Evolutionary conservation across 441 rosid genomes (phyloP), one percentile per base, ranked within the genome.

Genomic region (Populus hybrid): DNA sequence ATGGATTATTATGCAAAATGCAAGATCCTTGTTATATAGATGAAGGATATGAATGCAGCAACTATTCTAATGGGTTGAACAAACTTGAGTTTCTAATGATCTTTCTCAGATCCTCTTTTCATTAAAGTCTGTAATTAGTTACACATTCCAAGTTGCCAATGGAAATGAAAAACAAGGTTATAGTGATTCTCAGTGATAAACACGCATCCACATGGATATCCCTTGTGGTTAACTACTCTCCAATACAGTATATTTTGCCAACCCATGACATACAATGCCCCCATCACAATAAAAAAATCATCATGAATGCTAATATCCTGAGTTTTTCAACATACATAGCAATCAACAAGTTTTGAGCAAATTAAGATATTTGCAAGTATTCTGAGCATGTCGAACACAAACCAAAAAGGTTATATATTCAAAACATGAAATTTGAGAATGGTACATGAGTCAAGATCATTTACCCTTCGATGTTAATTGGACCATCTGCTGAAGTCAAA

Each of bases 391-490:
- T 50, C 72, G 26, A 67, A 69, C 30, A 67, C 38, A 24, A 18
- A 32, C 11, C 19, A 3, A 32, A 57, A 66, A 80, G 7, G 50
- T 66, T 10, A 59, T 23, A 79, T 64, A 32, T 24, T 46, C 28
- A 34, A 73, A 70, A 65, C 63, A 68, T 12, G 19, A 53, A 30
- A 34, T 71, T 40, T 24, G 59, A 11, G 67, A 73, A 42, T 63
- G 23, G 68, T 71, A 53, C 21, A 61, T 4, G 4, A 61, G 14
- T 61, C 66, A 9, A 74, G 28, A 21, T 61, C 53, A 78, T 69
- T 83, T 91, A 94, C 99, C 96, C 89, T 82, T 91, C 97, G 67
- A 79, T 71, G 87, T 90, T 94, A 84, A 78, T 88, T 69, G 88
- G 76, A 76, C 87, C 93, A 88, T 81, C 86, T 19, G 85, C 84